phyloP scores from a whole-genome alignment of 352 stramenopile species.

The Phytophthora fragariaefolia region DNA sequence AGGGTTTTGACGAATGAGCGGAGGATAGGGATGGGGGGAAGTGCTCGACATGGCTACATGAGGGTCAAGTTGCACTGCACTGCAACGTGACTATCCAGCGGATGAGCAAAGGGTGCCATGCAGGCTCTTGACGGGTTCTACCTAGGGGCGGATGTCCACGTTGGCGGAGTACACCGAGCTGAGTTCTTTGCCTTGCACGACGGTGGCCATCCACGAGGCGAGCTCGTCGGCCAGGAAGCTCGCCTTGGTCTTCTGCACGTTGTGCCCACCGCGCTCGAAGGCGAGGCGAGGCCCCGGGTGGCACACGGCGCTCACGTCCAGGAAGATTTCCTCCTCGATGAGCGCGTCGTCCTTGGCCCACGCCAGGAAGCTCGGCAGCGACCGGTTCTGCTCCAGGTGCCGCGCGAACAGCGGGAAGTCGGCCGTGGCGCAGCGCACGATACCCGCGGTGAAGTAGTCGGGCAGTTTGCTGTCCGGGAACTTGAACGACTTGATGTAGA shows the following conservation, averaged over 20 bases:
- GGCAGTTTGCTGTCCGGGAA: conserved; percentile 53
- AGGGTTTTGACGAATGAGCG: conserved; percentile 16
- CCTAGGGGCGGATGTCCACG: conserved; percentile 22
- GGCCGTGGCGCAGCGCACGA: conserved; percentile 56
- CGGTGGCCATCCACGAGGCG: conserved; percentile 49
- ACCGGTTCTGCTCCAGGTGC: conserved; percentile 35
- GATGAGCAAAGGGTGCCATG: neutral
- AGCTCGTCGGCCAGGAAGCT: conserved; percentile 48
- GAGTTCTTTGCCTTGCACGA: conserved; percentile 22
- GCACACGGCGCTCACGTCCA: conserved; percentile 42
- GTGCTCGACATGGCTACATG: conserved; percentile 9
- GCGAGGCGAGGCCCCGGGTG: conserved; percentile 45
- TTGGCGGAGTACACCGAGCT: conserved; percentile 15
- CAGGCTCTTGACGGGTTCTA: no score
- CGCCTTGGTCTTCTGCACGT: conserved; percentile 80
- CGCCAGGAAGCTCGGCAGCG: conserved; percentile 56
- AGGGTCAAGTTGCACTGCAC: conserved; percentile 13
- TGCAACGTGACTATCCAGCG: conserved; percentile 6
- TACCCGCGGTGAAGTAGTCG: conserved; percentile 65
- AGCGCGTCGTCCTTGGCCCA: conserved; percentile 69
- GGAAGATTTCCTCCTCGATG: conserved; percentile 65
- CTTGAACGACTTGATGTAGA: conserved; percentile 55
- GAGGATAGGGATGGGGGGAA: neutral
- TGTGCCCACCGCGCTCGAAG: conserved; percentile 67
- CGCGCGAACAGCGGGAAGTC: conserved; percentile 49